Evolutionary conservation across 257 asterid species (phyloP).

Genomic region (Lantana camara): DNA sequence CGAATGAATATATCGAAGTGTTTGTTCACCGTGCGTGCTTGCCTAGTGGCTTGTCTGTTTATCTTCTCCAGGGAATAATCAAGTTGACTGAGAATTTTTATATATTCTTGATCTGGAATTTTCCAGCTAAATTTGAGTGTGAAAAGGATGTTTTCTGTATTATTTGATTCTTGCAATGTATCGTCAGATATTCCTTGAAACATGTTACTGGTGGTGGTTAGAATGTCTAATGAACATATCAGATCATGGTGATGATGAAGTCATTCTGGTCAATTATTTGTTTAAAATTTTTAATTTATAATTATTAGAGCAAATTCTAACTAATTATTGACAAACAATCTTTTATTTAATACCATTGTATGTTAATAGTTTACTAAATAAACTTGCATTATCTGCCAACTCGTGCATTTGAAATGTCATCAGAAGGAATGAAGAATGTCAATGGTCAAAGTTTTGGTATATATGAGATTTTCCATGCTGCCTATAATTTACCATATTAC

Average conservation of each 20-base stretch:
- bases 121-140: not conserved
- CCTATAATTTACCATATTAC: too few species aligned
- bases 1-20: not conserved
- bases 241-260: not conserved
- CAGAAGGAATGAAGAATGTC: too few species aligned
- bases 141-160: conserved; percentile 24
- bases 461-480: too few species aligned
- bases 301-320: not conserved
- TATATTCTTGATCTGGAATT: not conserved
- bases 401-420: not conserved
- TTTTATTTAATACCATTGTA: not conserved
- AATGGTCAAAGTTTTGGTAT: too few species aligned
- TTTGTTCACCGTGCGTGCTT: not conserved
- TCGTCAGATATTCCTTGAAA: conserved; percentile 11
- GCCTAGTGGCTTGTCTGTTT: not conserved
- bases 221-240: not conserved
- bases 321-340: not conserved
- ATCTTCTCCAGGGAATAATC: not conserved
- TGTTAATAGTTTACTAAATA: not conserved
- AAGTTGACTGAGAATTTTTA: not conserved
- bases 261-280: conserved; percentile 12
- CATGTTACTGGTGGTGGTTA: conserved; percentile 16
- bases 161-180: not conserved
- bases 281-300: not conserved
- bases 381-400: not conserved